These are phyloP conservation scores for Paraconiothyrium sp. DNA, from an alignment of 2,329 filamentous ascomycete genomes.

Conservation along the genomic window DNA sequence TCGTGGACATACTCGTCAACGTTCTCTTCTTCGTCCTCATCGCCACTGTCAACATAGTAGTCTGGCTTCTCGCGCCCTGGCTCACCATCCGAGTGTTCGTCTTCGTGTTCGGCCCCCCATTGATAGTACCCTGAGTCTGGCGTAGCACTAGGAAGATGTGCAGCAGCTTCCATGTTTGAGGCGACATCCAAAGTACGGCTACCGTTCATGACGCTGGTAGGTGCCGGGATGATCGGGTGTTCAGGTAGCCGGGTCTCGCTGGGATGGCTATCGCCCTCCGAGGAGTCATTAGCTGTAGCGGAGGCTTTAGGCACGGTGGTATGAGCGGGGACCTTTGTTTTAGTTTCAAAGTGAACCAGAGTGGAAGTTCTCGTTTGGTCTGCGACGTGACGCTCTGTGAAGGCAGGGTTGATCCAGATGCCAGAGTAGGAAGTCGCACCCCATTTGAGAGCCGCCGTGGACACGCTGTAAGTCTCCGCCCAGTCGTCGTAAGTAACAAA, in stretches of 20 bases:
- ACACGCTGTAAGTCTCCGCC: not conserved
- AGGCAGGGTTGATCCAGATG: not conserved
- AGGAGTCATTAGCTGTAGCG: not conserved
- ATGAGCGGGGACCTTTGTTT: constrained; percentile 2
- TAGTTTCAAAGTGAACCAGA: not conserved
- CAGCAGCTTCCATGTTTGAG: too few species aligned
- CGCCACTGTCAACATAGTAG: not conserved
- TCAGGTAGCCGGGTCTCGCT: not conserved
- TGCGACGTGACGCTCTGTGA: not conserved
- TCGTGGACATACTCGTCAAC: not conserved
- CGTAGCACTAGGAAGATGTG: too few species aligned
- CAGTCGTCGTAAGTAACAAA: not conserved
- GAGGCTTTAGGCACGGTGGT: not conserved
- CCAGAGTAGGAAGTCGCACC: not conserved
- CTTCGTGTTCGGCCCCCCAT: not conserved
- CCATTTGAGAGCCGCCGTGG: not conserved
- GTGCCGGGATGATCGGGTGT: not conserved
- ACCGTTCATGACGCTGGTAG: not conserved
- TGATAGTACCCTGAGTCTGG: not conserved
- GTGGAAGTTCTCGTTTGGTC: not conserved
- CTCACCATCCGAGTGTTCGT: not conserved
- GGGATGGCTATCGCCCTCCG: not conserved
- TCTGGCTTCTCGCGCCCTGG: not conserved
- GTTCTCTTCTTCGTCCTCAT: not conserved
- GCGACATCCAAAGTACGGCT: too few species aligned